phyloP scores from a whole-genome alignment of 2,329 filamentous ascomycete species.

The Trichoderma asperellum region DNA sequence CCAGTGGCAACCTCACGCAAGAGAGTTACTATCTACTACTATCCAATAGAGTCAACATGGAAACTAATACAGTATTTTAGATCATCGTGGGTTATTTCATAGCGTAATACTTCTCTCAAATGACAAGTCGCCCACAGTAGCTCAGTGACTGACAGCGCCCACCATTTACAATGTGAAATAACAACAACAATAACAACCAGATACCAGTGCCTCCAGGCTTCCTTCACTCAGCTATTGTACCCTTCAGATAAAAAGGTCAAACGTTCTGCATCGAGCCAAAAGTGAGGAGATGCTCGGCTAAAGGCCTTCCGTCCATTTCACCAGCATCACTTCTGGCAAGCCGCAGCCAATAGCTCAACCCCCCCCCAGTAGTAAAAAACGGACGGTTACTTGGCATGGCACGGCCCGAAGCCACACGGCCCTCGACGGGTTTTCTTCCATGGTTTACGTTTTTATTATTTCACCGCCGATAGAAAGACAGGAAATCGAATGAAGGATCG shows the following conservation, averaged over 20 bases:
- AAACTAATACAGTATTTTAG: neutral
- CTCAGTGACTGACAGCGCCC: too few relatives aligned
- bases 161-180: neutral
- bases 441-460: neutral
- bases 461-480: neutral
- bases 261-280: neutral
- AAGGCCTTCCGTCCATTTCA: neutral
- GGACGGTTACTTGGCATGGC: neutral
- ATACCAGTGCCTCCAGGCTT: neutral
- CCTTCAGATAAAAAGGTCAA: neutral
- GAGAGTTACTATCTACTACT: neutral
- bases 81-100: neutral
- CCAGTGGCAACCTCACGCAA: neutral
- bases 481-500: neutral
- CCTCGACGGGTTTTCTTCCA: neutral
- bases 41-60: neutral
- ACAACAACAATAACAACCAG: neutral
- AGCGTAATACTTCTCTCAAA: too few relatives aligned
- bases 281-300: neutral
- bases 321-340: neutral
- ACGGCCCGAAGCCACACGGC: conserved; percentile 10
- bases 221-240: neutral
- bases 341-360: neutral
- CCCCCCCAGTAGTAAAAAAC: neutral
- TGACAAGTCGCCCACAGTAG: neutral